Evolutionary conservation across 768 basidiomycete genomes (phyloP).

Genomic region (Russula ochroleuca): DNA sequence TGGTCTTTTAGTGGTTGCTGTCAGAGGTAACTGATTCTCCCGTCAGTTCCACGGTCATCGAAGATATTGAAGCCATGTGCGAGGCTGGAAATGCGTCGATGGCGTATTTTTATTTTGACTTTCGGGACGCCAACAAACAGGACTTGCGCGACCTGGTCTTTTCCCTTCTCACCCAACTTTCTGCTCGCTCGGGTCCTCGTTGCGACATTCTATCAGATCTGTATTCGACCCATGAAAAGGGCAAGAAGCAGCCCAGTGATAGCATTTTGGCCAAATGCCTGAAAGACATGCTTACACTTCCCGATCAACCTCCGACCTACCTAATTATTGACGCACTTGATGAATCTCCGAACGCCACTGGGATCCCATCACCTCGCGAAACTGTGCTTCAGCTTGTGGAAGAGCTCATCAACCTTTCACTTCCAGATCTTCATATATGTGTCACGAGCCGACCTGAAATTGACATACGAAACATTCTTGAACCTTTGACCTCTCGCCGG

Average conservation of each 20-base stretch:
- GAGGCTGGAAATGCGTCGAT: neutral
- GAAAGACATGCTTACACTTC: conserved; percentile 3
- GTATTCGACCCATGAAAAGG: neutral
- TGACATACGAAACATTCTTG: conserved; percentile 1
- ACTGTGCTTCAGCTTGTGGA: neutral
- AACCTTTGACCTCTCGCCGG: neutral
- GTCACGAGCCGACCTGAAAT: conserved; percentile 9
- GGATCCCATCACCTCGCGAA: neutral
- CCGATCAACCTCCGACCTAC: neutral
- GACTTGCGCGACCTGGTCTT: neutral
- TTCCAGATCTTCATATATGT: conserved; percentile 3
- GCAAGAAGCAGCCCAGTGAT: neutral
- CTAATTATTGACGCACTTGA: conserved; percentile 11
- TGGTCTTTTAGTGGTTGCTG: neutral
- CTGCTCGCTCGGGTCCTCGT: neutral
- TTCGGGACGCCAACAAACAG: neutral
- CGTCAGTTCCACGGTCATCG: conserved; percentile 1
- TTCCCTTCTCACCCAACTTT: conserved; percentile 9
- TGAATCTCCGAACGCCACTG: conserved; percentile 2
- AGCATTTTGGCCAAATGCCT: neutral
- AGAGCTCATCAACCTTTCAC: neutral
- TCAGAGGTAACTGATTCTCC: neutral
- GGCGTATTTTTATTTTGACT: conserved; percentile 1
- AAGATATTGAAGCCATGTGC: neutral
- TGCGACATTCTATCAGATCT: neutral